These are phyloP conservation scores for Cladosporium phlei DNA, from an alignment of 2,329 filamentous ascomycete species.

Conservation along the genomic window DNA sequence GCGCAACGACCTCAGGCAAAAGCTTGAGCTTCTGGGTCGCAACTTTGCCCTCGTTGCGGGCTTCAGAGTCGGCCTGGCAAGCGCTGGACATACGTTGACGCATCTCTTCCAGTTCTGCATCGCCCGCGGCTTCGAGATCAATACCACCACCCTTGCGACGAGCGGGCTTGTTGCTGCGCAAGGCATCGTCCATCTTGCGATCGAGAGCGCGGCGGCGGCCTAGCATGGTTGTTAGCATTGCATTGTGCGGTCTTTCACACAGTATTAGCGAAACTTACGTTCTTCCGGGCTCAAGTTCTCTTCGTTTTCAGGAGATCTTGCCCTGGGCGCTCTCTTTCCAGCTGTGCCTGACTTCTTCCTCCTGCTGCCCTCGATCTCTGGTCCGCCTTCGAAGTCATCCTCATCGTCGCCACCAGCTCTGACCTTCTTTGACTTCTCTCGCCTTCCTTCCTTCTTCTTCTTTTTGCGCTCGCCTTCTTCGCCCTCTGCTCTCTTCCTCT, in stretches of 20 bases:
- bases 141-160: conserved; percentile 80
- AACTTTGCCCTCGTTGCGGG: conserved; percentile 71
- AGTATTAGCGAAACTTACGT: conserved; percentile 46
- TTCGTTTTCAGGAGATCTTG: conserved; percentile 62
- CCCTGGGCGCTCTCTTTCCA: conserved; percentile 38
- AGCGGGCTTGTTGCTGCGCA: conserved; percentile 75
- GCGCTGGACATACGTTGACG: conserved; percentile 87
- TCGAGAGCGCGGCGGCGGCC: conserved; percentile 76
- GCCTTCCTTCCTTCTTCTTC: conserved; percentile 59
- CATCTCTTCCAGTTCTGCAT: conserved; percentile 82
- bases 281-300: conserved; percentile 79
- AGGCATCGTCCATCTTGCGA: conserved; percentile 77
- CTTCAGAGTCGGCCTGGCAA: conserved; percentile 78
- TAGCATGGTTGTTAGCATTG: conserved; percentile 27
- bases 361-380: conserved; percentile 52
- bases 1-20: conserved; percentile 79
- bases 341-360: conserved; percentile 43
- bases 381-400: conserved; percentile 48
- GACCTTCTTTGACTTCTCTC: conserved; percentile 55
- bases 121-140: conserved; percentile 84
- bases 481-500: conserved; percentile 61
- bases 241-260: neutral
- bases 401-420: conserved; percentile 36
- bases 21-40: conserved; percentile 92
- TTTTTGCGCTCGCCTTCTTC: conserved; percentile 55